Evolutionary conservation across 1,139 yeast genomes (phyloP).

Genomic region (Geotrichum carabidarum): DNA sequence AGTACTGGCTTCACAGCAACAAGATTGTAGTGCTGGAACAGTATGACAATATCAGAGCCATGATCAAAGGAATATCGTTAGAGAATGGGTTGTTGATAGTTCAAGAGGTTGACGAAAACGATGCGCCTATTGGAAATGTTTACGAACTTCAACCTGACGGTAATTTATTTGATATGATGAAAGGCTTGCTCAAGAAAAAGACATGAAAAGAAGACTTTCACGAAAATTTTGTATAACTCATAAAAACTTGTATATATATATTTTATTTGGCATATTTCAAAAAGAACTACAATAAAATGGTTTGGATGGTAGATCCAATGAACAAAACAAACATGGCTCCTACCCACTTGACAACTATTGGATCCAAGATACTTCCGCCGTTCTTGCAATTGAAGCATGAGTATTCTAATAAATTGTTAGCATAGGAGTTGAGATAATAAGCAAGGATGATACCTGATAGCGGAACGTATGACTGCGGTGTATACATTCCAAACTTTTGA

Average conservation of each 20-base stretch:
- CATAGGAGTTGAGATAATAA: not conserved
- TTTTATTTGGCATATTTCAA: not conserved
- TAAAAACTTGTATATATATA: not conserved
- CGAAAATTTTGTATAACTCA: not conserved
- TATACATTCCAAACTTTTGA: conserved; percentile 36
- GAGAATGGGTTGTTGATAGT: conserved; percentile 81
- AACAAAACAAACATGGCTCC: conserved; percentile 21
- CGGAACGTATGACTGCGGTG: conserved; percentile 37
- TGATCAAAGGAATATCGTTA: conserved; percentile 70
- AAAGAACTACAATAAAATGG: not conserved
- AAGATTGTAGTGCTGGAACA: conserved; percentile 52
- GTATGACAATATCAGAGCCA: conserved; percentile 52
- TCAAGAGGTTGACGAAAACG: conserved; percentile 48
- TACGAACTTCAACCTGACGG: conserved; percentile 92
- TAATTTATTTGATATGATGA: conserved; percentile 90
- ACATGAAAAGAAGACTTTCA: not conserved
- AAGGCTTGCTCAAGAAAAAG: conserved; percentile 62
- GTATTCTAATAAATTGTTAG: conserved; percentile 17
- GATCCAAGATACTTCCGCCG: conserved; percentile 20
- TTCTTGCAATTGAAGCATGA: conserved; percentile 24
- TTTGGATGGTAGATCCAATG: conserved; percentile 19
- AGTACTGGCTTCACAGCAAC: conserved; percentile 76
- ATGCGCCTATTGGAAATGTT: conserved; percentile 42
- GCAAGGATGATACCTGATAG: conserved; percentile 24
- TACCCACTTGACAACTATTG: conserved; percentile 24